Percentiles rank a stretch among this genome's conserved stretches.
Evolutionary conservation across 495 filamentous ascomycete genomes (phyloP).

Genomic region (Cercophora newfieldiana): DNA sequence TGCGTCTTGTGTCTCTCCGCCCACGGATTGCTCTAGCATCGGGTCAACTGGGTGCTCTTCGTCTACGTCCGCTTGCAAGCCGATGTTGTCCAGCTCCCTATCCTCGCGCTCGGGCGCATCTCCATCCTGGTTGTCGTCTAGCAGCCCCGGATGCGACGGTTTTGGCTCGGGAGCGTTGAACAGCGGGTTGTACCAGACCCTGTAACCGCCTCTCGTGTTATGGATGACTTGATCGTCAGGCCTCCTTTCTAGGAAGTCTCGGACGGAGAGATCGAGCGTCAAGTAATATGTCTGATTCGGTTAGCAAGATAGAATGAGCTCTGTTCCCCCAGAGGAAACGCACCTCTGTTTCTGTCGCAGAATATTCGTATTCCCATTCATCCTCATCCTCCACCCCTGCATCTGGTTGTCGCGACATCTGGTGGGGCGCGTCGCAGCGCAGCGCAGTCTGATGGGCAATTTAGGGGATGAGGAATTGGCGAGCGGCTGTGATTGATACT

Average conservation of each 20-base stretch:
- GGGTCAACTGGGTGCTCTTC: conserved; percentile 23
- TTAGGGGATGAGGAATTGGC: neutral
- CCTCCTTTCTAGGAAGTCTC: conserved; percentile 43
- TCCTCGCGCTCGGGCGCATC: conserved; percentile 31
- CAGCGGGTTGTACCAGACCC: conserved; percentile 40
- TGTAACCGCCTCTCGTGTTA: conserved; percentile 34
- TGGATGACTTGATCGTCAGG: conserved; percentile 31
- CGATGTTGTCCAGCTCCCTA: conserved; percentile 29
- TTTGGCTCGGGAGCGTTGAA: conserved; percentile 30
- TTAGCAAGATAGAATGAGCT: neutral
- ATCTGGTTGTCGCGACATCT: neutral
- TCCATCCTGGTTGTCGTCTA: conserved; percentile 34
- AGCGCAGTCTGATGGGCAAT: neutral
- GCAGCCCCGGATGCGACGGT: conserved; percentile 19
- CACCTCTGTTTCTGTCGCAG: conserved; percentile 55
- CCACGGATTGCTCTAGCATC: conserved; percentile 13
- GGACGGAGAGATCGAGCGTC: conserved; percentile 55
- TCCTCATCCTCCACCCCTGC: conserved; percentile 39
- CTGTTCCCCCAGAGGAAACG: neutral
- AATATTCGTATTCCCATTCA: conserved; percentile 63
- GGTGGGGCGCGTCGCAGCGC: neutral
- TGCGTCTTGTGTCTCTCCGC: conserved; percentile 1
- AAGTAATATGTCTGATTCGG: conserved; percentile 53
- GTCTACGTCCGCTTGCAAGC: conserved; percentile 14
- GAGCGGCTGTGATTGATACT: neutral